These are phyloP conservation scores for Lobosporangium transversale DNA, from an alignment of 192 early-diverging fungal genomes.

Conservation along the genomic window DNA sequence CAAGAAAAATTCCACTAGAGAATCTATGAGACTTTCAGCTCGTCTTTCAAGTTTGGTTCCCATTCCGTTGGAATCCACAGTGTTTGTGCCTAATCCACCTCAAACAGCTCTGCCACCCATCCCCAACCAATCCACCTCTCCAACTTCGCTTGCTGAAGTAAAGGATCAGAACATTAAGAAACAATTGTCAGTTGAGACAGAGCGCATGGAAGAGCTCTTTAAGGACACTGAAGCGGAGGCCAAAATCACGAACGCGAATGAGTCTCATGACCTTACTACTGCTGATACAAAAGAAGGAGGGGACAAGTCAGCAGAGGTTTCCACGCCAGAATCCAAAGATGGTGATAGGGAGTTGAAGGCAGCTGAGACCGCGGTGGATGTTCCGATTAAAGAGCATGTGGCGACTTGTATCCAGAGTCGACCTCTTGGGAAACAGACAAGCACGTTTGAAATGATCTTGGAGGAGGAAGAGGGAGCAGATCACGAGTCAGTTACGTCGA, in stretches of 20 bases:
- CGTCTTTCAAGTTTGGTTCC: constrained; percentile 20
- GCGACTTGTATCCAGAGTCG: too few species aligned
- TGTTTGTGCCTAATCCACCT: constrained; percentile 16
- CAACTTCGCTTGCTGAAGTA: neutral
- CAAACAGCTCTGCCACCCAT: constrained; percentile 36
- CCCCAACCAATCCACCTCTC: neutral
- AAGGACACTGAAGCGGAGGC: too few species aligned
- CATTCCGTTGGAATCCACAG: constrained; percentile 7
- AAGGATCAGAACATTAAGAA: neutral
- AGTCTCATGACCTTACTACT: too few species aligned
- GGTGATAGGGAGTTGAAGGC: too few species aligned
- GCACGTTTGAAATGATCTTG: constrained; percentile 24
- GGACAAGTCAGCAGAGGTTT: too few species aligned
- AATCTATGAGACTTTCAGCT: constrained; percentile 7
- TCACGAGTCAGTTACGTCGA: neutral
- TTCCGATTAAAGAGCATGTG: too few species aligned
- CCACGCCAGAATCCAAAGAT: too few species aligned
- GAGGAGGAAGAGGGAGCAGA: constrained; percentile 22
- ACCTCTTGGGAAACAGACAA: neutral
- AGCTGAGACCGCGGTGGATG: too few species aligned
- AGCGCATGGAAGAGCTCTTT: too few species aligned
- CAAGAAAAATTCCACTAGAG: constrained; percentile 11
- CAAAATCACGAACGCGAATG: too few species aligned
- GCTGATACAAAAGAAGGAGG: too few species aligned
- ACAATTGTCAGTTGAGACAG: too few species aligned